phyloP scores from a whole-genome alignment of 2,329 filamentous ascomycete genomes.

The Calonectria hongkongensis region DNA sequence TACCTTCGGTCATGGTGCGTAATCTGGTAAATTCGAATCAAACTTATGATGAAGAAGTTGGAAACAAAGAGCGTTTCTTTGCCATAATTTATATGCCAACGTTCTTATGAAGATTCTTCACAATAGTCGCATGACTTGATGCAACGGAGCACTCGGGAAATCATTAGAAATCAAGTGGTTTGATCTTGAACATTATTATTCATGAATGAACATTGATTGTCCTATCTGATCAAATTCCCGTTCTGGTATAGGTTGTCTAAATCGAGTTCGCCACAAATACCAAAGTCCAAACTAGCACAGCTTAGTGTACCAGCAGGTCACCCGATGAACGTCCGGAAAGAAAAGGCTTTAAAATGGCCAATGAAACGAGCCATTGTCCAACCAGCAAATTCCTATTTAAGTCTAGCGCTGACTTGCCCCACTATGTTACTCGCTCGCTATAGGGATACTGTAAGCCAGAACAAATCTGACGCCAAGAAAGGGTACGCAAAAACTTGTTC shows the following conservation, averaged over 20 bases:
- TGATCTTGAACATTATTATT: not conserved
- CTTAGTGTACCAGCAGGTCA: too few species aligned
- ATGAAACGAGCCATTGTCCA: not conserved
- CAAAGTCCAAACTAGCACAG: not conserved
- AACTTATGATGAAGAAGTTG: not conserved
- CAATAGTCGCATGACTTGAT: not conserved
- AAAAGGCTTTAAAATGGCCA: not conserved
- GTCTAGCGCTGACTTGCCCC: not conserved
- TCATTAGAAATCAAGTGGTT: not conserved
- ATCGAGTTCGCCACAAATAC: too few species aligned
- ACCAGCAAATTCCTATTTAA: constrained; percentile 9
- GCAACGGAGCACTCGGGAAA: not conserved
- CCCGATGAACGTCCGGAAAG: too few species aligned
- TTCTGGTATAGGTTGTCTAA: not conserved
- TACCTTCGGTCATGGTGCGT: constrained; percentile 7
- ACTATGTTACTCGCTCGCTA: not conserved
- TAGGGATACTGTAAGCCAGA: too few species aligned
- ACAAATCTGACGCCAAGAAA: too few species aligned
- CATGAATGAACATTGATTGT: not conserved
- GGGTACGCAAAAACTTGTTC: too few species aligned
- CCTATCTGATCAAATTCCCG: not conserved
- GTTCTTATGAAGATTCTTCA: not conserved
- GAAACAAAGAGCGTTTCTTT: not conserved
- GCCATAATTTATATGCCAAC: not conserved
- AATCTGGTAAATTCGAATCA: not conserved